Conservation (phyloP, 2,329 filamentous ascomycete genomes). For the Ilyonectria mors-panacis region DNA sequence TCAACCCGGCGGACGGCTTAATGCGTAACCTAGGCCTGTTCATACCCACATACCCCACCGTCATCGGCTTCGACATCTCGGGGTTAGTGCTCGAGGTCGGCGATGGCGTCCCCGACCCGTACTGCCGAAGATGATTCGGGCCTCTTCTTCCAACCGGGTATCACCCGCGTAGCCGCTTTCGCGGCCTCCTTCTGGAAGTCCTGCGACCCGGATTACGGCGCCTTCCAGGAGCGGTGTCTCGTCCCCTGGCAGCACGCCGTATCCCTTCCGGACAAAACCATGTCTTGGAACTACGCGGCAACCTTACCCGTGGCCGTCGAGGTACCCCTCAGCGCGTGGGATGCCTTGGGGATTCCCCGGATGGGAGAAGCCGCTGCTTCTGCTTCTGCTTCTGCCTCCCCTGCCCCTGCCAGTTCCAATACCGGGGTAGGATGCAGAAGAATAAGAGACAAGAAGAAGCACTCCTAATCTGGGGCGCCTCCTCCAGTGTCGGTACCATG, state of each 20-base stretch:
- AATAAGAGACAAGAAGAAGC: constrained; percentile 45
- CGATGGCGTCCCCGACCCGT: constrained; percentile 51
- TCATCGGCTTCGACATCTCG: constrained; percentile 59
- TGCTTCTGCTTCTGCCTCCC: background rate
- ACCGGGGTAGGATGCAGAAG: background rate
- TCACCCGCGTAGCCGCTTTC: constrained; percentile 58
- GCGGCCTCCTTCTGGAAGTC: constrained; percentile 58
- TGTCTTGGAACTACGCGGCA: constrained; percentile 59
- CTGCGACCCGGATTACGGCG: constrained; percentile 62
- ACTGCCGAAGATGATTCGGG: constrained; percentile 23
- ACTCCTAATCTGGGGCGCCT: constrained; percentile 61
- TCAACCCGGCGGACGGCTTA: constrained; percentile 63
- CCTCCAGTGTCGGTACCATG: constrained; percentile 62
- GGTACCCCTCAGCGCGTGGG: constrained; percentile 57
- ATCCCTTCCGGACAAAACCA: constrained; percentile 49
- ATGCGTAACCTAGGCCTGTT: constrained; percentile 61
- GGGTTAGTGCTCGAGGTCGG: constrained; percentile 61
- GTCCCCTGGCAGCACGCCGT: constrained; percentile 59
- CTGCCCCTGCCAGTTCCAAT: background rate
- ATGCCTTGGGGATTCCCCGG: constrained; percentile 53
- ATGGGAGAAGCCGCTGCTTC: constrained; percentile 31
- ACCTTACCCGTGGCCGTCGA: constrained; percentile 56
- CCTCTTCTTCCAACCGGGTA: constrained; percentile 48
- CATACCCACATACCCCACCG: constrained; percentile 58
- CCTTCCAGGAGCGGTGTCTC: constrained; percentile 60